A percentile compares a stretch with the other conserved stretches of the same genome.
phyloP scores from a whole-genome alignment of 805 yeast species.

The Candida nanaspora region DNA sequence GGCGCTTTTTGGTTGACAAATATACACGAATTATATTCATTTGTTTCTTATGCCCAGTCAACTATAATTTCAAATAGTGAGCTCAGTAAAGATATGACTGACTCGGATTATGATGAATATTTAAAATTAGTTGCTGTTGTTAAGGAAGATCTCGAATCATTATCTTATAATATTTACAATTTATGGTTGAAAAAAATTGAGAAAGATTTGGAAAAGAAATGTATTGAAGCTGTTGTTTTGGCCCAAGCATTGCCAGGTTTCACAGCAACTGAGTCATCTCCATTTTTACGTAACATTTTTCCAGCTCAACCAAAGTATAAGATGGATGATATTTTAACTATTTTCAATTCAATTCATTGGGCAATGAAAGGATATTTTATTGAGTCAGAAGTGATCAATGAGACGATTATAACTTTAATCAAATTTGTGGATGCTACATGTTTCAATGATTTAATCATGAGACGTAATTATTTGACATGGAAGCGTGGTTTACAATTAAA shows the following conservation, averaged over 20 bases:
- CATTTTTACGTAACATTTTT: conserved; percentile 79
- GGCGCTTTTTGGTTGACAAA: conserved; percentile 98
- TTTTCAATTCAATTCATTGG: conserved; percentile 87
- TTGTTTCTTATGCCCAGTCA: conserved; percentile 87
- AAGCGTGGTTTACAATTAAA: conserved; percentile 95
- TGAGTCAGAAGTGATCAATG: conserved; percentile 77
- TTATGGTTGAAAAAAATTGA: conserved; percentile 96
- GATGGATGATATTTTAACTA: conserved; percentile 90
- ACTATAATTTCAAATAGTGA: conserved; percentile 84
- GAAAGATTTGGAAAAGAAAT: conserved; percentile 82
- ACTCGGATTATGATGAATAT: conserved; percentile 84
- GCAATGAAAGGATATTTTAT: conserved; percentile 87
- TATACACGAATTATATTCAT: conserved; percentile 90
- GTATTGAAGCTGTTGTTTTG: conserved; percentile 88
- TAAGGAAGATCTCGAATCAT: conserved; percentile 87
- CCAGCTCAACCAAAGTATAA: conserved; percentile 64
- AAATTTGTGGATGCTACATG: conserved; percentile 87
- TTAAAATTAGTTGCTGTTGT: conserved; percentile 83
- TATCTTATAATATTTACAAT: conserved; percentile 89
- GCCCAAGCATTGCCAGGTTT: conserved; percentile 96
- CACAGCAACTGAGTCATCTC: conserved; percentile 73
- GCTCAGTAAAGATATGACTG: conserved; percentile 77
- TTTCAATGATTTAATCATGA: conserved; percentile 92
- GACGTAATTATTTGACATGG: conserved; percentile 93
- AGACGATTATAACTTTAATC: conserved; percentile 75